Evolutionary conservation across 441 rosid species (phyloP), one percentile per base, ranked within the genome.

Genomic region (Cnidoscolus chayamansa): DNA sequence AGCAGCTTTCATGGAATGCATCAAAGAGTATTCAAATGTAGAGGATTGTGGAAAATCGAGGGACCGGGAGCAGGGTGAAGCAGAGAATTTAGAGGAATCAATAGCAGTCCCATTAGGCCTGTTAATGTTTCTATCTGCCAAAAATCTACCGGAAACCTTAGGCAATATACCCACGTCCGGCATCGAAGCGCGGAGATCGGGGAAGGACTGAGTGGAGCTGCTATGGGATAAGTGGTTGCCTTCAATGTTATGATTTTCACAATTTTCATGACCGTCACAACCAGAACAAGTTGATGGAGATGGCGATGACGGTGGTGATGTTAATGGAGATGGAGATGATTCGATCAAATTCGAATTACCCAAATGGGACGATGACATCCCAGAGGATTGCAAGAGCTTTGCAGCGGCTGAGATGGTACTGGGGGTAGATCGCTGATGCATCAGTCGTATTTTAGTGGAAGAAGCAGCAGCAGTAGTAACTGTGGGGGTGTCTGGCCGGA

Each of bases 41-140:
- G 61, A 65, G 1, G 80, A 77, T 2, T 75, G 63, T 1, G 85
- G 81, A 6, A 91, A 77, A 75, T 79, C 84, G 49, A 89, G 79
- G 2, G 90, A 87, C 12, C 90, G 84, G 32, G 79, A 78, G 45
- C 82, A 78, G 67, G 89, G 88, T 0, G 87, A 79, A 47, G 88
- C 63, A 25, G 54, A 51, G 8, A 68, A 32, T 49, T 76, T 82
- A 0, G 55, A 54, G 2, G 80, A 68, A 25, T 79, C 72, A 15
- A 11, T 10, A 15, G 48, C 12, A 37, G 19, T 62, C 17, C 47
- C 70, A 64, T 61, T 78, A 32, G 37, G 71, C 45, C 56, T 74
- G 43, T 74, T 81, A 49, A 71, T 31, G 51, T 76, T 88, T 67
- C 82, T 82, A 65, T 86, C 88, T 0, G 71, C 54, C 16, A 84